A percentile compares a stretch with the other conserved stretches of the same genome.
Conservation (phyloP, 371 early-diverging fungal species). For the Mortierella sp. region DNA sequence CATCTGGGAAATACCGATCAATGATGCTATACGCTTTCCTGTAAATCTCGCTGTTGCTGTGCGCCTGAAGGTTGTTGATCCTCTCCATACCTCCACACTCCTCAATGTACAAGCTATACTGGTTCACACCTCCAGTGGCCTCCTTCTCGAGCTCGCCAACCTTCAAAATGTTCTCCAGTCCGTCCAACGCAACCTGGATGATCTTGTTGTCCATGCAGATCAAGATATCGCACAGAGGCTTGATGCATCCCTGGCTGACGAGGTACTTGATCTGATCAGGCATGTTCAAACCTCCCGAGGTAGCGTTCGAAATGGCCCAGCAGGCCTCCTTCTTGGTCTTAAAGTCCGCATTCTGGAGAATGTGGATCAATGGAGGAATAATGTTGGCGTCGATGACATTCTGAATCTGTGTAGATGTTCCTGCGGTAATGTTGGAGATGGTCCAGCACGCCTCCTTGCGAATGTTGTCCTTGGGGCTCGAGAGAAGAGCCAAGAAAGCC, state of each 20-base stretch:
- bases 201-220: slow-evolving; percentile 89
- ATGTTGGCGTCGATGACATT: slow-evolving; percentile 92
- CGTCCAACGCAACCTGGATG: slow-evolving; percentile 94
- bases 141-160: slow-evolving; percentile 81
- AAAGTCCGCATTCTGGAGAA: slow-evolving; percentile 88
- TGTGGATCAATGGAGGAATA: slow-evolving; percentile 89
- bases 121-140: slow-evolving; percentile 71
- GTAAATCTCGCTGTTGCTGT: slow-evolving; percentile 92
- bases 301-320: slow-evolving; percentile 99
- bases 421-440: slow-evolving; percentile 98
- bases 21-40: slow-evolving; percentile 89
- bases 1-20: slow-evolving; percentile 90
- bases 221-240: slow-evolving; percentile 93
- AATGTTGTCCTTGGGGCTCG: slow-evolving; percentile 87
- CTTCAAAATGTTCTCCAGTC: slow-evolving; percentile 94
- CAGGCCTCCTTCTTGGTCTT: slow-evolving; percentile 99
- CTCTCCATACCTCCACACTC: slow-evolving; percentile 90
- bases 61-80: slow-evolving; percentile 86
- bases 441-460: slow-evolving; percentile 99
- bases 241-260: slow-evolving; percentile 88
- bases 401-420: slow-evolving; percentile 91
- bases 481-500: slow-evolving; percentile 79
- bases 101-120: slow-evolving; percentile 83
- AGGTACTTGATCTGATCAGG: slow-evolving; percentile 90
- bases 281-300: slow-evolving; percentile 85